Base-by-base conservation (phyloP, 208 protist genomes). In the Histomonas meleagridis region DNA sequence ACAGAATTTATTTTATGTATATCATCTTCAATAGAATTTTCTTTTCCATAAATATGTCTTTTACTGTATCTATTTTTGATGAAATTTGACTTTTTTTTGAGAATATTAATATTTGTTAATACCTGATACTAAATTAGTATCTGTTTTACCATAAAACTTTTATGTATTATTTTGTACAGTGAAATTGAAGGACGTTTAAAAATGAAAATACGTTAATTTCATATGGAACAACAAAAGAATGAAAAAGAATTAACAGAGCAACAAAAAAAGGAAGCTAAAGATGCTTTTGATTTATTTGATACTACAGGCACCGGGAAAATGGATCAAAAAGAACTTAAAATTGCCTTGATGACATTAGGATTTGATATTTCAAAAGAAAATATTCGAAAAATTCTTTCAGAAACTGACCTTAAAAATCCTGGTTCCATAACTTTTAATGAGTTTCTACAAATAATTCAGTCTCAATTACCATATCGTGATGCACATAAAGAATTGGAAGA, bases 271-370 rank as follows among this genome's bases (percentile, higher is more conserved):
- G 86, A 91, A 43, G 49, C 55, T 32, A 91, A 91, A 62, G 86
- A 91, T 69, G 86, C 86, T 28, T 91, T 91, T 69, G 55, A 60
- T 14, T 32, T 91, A 1, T 91, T 91, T 69, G 86, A 91, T 43
- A 91, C 86, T 26, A 65, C 49, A 48, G 53, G 86, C 62, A 69
- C 86, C 3, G 96, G 96, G 16, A 94, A 92, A 18, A 98, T 99
- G 91, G 98, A 99, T 91, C 96, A 95, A 32, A 98, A 99, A 92
- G 98, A 99, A 95, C 96, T 99, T 93, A 99, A 99, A 95, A 98
- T 99, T 40, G 98, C 97, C 53, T 99, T 99, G 96, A 96, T 97
- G 60, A 98, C 98, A 32, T 95, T 99, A 0, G 98, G 98, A 53
- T 99, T 99, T 94, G 98, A 99, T 92, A 96, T 96, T 7, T 98